Percentiles rank a stretch among this genome's conserved stretches.
Conservation (phyloP, 1,139 yeast species). For the Nakaseomyces bracarensis region DNA sequence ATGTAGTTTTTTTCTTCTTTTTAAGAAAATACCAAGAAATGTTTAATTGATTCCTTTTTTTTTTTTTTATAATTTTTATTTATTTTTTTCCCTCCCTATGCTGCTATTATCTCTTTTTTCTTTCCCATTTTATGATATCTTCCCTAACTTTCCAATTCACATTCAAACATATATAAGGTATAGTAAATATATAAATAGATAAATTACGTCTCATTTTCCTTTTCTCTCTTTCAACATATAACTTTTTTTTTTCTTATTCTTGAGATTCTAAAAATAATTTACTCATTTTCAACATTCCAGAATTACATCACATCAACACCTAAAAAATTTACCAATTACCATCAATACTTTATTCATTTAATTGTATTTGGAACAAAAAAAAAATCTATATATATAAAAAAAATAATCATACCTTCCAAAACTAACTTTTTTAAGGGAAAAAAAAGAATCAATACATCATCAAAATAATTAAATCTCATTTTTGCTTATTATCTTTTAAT, state of each 20-base stretch:
- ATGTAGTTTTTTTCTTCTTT: not conserved
- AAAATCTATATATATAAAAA: too few relatives aligned
- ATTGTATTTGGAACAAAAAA: too few relatives aligned
- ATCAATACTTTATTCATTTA: too few relatives aligned
- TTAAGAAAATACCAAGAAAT: not conserved
- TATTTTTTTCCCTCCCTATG: not conserved
- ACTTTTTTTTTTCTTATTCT: not conserved
- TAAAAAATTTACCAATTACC: not conserved
- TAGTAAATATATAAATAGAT: not conserved
- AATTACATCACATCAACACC: not conserved
- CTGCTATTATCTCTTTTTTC: not conserved
- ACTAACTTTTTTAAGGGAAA: not conserved
- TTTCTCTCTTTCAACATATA: not conserved
- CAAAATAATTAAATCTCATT: too few relatives aligned
- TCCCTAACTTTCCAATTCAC: not conserved
- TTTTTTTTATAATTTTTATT: not conserved
- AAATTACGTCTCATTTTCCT: slow-evolving; percentile 1
- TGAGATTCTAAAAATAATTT: not conserved
- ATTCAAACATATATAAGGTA: slow-evolving; percentile 4
- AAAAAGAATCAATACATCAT: not conserved
- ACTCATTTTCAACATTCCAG: not conserved
- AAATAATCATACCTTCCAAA: not conserved
- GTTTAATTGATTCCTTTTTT: too few relatives aligned
- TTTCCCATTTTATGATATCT: not conserved
- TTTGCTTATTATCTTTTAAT: too few relatives aligned